Evolutionary conservation across 2,329 filamentous ascomycete genomes (phyloP).

Genomic region (Pseudocercospora musae): DNA sequence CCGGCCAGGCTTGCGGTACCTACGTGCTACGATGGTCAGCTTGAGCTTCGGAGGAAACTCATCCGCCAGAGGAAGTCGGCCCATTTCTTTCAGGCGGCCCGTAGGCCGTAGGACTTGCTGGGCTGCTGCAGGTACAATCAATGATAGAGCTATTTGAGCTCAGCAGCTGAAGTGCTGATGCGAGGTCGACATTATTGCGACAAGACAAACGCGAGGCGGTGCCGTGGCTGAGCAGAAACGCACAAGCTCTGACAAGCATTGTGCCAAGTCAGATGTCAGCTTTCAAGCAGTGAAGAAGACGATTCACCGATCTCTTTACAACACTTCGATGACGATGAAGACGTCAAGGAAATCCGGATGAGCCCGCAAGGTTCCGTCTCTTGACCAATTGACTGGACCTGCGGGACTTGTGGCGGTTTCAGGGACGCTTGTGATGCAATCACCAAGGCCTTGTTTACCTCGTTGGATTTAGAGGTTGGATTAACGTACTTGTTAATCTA

Average conservation of each 20-base stretch:
- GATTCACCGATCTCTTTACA: not conserved
- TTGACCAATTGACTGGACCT: slow-evolving; percentile 11
- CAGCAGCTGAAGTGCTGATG: slow-evolving; percentile 1
- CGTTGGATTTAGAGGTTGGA: no score
- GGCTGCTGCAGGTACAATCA: slow-evolving; percentile 18
- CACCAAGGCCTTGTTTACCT: not conserved
- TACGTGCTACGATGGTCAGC: slow-evolving; percentile 46
- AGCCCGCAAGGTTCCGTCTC: not conserved
- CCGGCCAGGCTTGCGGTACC: slow-evolving; percentile 24
- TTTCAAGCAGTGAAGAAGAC: not conserved
- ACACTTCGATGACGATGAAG: not conserved
- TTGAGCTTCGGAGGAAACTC: slow-evolving; percentile 44
- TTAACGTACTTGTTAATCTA: not conserved
- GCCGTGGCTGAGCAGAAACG: not conserved
- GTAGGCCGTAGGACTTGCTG: slow-evolving; percentile 7
- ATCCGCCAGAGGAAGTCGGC: slow-evolving; percentile 41
- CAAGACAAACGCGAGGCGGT: no score
- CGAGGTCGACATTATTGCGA: not conserved
- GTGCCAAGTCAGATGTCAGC: not conserved
- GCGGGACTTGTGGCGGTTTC: slow-evolving; percentile 10
- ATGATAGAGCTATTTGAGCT: not conserved
- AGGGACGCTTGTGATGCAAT: slow-evolving; percentile 15
- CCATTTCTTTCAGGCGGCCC: slow-evolving; percentile 21
- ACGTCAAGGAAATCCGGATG: not conserved
- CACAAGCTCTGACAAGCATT: not conserved